These are phyloP conservation scores for Caryopteris hybrid DNA, from an alignment of 305 asterid species.

Conservation along the genomic window DNA sequence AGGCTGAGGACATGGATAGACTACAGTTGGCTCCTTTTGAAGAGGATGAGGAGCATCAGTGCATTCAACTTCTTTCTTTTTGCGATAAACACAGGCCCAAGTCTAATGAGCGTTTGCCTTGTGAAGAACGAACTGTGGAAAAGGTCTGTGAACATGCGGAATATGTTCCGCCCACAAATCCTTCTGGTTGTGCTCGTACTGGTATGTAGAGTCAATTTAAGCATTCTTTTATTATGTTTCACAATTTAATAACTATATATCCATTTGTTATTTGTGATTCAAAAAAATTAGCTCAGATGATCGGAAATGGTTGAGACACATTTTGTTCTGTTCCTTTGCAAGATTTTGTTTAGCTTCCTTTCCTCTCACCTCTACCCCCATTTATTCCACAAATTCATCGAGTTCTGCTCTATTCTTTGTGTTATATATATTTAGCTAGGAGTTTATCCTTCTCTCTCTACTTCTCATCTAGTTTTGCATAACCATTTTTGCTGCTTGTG, in stretches of 20 bases:
- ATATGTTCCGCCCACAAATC: constrained; percentile 64
- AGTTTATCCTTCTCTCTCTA: neutral
- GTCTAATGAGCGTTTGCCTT: constrained; percentile 52
- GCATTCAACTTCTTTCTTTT: constrained; percentile 88
- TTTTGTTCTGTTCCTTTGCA: neutral
- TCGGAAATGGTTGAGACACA: constrained; percentile 6
- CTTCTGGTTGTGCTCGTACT: constrained; percentile 92
- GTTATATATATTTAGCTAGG: neutral
- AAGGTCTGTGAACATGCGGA: constrained; percentile 48
- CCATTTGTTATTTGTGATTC: neutral
- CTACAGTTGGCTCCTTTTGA: constrained; percentile 63
- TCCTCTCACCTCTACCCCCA: neutral
- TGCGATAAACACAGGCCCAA: constrained; percentile 85
- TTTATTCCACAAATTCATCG: too few relatives aligned
- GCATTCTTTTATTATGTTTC: neutral
- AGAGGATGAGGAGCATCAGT: constrained; percentile 87
- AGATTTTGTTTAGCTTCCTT: neutral
- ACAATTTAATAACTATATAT: neutral
- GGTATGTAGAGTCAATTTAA: constrained; percentile 42
- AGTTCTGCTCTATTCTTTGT: too few relatives aligned
- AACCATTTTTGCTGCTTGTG: neutral
- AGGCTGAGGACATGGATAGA: constrained; percentile 91
- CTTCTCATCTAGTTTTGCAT: neutral
- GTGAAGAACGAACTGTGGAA: constrained; percentile 41
- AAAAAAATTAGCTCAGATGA: neutral